Base-by-base conservation (phyloP, 23 red algal genomes). In the Cyanidioschyzon merolae region DNA sequence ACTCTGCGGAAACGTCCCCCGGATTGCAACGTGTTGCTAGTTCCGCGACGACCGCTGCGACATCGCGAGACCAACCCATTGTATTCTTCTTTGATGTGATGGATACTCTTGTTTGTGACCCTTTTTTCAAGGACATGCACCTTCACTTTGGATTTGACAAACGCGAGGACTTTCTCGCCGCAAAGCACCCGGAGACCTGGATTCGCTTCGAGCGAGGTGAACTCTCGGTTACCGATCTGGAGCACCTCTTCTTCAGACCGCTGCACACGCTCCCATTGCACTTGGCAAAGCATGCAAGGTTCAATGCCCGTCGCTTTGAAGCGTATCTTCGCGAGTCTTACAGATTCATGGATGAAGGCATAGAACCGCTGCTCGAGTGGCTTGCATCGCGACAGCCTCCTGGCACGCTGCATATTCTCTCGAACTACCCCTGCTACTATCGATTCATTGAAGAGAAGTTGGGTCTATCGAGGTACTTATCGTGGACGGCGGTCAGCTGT, bases 61-160 rank as follows among this genome's bases (percentile, higher is more conserved):
- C n/a, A n/a, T n/a, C n/a, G n/a, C n/a, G n/a, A n/a, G n/a, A n/a
- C n/a, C n/a, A n/a, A n/a, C 21, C 45, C 37, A 84, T 82, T 37
- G 76, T 90, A 18, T 32, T 96, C 16, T 79, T 98, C 25, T 79
- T 88, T 50, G 94, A 98, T 76, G 85, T 98, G 3, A 81, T 98
- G 75, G 94, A 89, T 50, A 98, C 94, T 31, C 27, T 98, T 21
- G 94, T 98, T n/a, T 12, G 26, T 18, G 94, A 98, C 50, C 94
- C 94, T 0, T 98, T 98, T 39, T 86, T 84, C 57, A 80, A 80
- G 35, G 88, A 81, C 37, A 98, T 98, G 94, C 41, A 84, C 75
- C 40, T 74, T n/a, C 79, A 89, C 75, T 91, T 98, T 59, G 88
- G 88, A 12, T 98, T 98, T 58, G 2, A 75, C 50, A 76, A 58